These are phyloP conservation scores for Lentinula novae-zelandiae DNA, from an alignment of 1,284 basidiomycete genomes.

Conservation along the genomic window DNA sequence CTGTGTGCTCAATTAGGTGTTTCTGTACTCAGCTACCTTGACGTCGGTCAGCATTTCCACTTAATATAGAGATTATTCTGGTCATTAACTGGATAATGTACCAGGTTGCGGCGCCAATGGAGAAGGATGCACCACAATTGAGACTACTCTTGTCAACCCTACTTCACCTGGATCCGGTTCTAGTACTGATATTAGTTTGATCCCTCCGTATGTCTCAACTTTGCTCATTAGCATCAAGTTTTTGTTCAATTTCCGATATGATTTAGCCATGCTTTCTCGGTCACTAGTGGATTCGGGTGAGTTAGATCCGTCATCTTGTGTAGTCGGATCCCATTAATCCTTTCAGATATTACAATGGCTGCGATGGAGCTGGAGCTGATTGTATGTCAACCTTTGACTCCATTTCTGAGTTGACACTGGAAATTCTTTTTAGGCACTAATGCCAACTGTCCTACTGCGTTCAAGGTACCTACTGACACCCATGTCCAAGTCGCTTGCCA, in stretches of 20 bases:
- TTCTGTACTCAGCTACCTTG: constrained; percentile 1
- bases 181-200: constrained; percentile 2
- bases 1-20: background rate
- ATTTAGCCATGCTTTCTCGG: background rate
- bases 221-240: background rate
- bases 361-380: background rate
- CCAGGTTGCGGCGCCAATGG: constrained; percentile 38
- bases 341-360: constrained; percentile 1
- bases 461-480: background rate
- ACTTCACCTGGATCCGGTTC: constrained; percentile 3
- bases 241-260: background rate
- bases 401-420: no score
- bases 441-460: constrained; percentile 24
- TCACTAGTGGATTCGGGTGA: background rate
- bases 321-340: background rate
- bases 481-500: constrained; percentile 4
- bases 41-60: constrained; percentile 4
- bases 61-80: background rate
- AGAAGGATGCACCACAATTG: constrained; percentile 39
- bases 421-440: constrained; percentile 22
- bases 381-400: background rate
- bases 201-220: background rate
- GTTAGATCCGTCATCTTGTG: background rate
- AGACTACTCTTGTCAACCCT: constrained; percentile 17
- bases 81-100: constrained; percentile 11